phyloP scores from a whole-genome alignment of 768 basidiomycete genomes.

The Tricholoma sp. region DNA sequence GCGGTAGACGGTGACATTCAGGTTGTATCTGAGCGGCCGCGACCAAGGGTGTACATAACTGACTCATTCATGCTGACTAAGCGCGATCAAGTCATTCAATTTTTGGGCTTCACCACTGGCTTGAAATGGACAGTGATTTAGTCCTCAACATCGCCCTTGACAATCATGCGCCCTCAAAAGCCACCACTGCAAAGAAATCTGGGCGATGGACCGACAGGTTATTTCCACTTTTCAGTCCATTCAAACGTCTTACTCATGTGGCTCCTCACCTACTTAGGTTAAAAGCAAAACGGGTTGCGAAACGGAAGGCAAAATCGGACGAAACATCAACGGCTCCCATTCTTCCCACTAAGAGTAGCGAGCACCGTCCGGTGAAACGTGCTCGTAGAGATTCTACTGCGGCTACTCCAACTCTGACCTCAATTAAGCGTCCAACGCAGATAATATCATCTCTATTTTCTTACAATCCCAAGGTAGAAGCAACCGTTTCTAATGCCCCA shows the following conservation, averaged over 20 bases:
- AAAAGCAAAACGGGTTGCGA: conserved; percentile 67
- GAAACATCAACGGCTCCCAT: conserved; percentile 18
- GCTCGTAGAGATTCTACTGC: conserved; percentile 19
- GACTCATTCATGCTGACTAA: conserved; percentile 20
- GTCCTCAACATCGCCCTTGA: conserved; percentile 65
- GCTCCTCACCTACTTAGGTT: conserved; percentile 37
- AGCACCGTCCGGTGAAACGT: conserved; percentile 43
- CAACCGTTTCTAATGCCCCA: conserved; percentile 23
- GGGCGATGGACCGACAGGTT: conserved; percentile 80
- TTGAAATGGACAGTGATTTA: conserved; percentile 66
- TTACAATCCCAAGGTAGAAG: conserved; percentile 69
- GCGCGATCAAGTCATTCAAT: conserved; percentile 5
- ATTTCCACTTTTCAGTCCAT: conserved; percentile 14
- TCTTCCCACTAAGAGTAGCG: conserved; percentile 17
- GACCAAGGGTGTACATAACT: not conserved
- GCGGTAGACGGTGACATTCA: conserved; percentile 33
- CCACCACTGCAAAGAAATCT: conserved; percentile 38
- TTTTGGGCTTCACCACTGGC: not conserved
- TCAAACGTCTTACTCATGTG: conserved; percentile 8
- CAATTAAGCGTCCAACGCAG: conserved; percentile 37
- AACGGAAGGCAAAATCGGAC: conserved; percentile 48
- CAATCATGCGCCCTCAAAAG: conserved; percentile 21
- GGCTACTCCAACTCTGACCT: conserved; percentile 18
- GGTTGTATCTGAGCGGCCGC: not conserved
- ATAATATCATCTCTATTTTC: conserved; percentile 89